Conservation (phyloP, 2,329 filamentous ascomycete species). For the Dothistroma pini region DNA sequence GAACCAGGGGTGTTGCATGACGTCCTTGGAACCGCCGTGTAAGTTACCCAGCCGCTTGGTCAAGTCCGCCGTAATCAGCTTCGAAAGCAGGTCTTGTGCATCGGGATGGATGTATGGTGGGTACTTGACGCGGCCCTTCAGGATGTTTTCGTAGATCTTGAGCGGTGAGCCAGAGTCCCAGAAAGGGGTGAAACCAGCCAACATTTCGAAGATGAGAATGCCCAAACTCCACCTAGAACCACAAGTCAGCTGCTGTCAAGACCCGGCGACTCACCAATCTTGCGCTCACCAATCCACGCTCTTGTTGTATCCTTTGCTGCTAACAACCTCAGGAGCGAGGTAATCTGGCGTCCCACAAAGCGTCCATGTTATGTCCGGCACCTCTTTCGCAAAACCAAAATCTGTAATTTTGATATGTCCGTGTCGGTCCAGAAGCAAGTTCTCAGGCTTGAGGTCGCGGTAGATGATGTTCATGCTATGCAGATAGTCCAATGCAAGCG, state of each 20-base stretch:
- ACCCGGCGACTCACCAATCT: not conserved
- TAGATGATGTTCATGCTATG: conserved; percentile 97
- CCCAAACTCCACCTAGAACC: conserved; percentile 86
- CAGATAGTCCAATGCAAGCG: conserved; percentile 89
- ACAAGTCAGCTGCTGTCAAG: not conserved
- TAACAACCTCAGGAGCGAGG: conserved; percentile 95
- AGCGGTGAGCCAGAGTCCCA: conserved; percentile 98
- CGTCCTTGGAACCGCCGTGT: conserved; percentile 83
- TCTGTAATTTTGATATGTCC: conserved; percentile 89
- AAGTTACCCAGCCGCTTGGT: conserved; percentile 94
- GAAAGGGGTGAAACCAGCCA: conserved; percentile 97
- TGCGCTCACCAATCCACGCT: conserved; percentile 88
- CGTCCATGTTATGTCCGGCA: conserved; percentile 99
- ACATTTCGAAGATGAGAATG: conserved; percentile 99
- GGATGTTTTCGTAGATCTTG: conserved; percentile 99
- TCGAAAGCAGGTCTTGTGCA: conserved; percentile 86
- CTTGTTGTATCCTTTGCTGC: conserved; percentile 99
- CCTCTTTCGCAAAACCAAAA: conserved; percentile 97
- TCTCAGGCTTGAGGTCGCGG: conserved; percentile 95
- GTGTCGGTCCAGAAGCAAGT: conserved; percentile 78
- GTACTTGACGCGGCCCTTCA: conserved; percentile 94
- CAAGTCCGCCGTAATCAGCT: conserved; percentile 89
- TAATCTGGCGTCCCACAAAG: conserved; percentile 97
- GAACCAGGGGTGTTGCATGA: conserved; percentile 96
- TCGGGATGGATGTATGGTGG: conserved; percentile 93